Conservation (phyloP, 2,329 filamentous ascomycete genomes). For the Fusarium fujikuroi region DNA sequence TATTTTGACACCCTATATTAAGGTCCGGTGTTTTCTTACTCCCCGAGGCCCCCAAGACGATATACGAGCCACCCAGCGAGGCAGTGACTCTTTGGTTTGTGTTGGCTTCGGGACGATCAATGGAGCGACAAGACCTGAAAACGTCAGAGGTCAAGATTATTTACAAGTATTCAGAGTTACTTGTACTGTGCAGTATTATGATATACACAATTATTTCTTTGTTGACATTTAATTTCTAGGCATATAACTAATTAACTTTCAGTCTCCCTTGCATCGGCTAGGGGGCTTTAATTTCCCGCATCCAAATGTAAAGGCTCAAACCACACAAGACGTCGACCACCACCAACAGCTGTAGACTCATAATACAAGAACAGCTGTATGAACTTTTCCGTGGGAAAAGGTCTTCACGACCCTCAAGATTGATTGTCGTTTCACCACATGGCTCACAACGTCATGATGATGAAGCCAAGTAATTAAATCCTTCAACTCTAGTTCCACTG, state of each 20-base stretch:
- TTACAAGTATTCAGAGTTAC: background rate
- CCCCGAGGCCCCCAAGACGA: background rate
- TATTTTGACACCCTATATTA: too few species aligned
- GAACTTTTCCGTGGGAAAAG: background rate
- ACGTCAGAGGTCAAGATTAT: background rate
- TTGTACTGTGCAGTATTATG: background rate
- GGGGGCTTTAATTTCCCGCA: slow-evolving; percentile 28
- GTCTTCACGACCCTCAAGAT: background rate
- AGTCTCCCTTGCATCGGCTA: slow-evolving; percentile 28
- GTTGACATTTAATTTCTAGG: background rate
- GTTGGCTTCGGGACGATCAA: slow-evolving; percentile 26
- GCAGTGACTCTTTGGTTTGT: slow-evolving; percentile 25
- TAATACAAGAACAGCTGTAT: background rate
- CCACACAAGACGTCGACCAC: background rate
- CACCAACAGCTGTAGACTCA: background rate
- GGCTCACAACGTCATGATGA: slow-evolving; percentile 30
- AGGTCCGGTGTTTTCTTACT: too few species aligned
- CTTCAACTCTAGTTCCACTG: background rate
- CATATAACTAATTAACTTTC: slow-evolving; percentile 12
- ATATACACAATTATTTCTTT: background rate
- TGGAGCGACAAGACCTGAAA: background rate
- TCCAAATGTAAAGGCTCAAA: slow-evolving; percentile 4
- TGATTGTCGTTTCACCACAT: slow-evolving; percentile 16
- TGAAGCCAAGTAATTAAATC: slow-evolving; percentile 21
- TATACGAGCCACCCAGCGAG: slow-evolving; percentile 32